Base-by-base conservation (phyloP, 163 green algal genomes). In the Trebouxiophyceae sp. region DNA sequence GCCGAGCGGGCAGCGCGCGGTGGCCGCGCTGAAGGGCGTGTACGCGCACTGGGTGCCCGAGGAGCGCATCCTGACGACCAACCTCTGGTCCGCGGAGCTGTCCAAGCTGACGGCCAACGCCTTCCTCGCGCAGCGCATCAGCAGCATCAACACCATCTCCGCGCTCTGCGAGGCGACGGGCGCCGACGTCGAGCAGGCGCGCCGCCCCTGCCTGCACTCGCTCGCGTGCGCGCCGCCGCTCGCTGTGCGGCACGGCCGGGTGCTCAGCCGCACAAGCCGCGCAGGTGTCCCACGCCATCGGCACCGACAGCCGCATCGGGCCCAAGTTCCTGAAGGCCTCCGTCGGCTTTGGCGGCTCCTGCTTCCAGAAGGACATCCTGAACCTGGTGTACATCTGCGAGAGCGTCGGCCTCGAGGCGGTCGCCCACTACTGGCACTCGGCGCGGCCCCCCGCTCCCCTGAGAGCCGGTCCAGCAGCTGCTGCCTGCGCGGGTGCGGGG, bases 281-380 rank as follows among this genome's bases (percentile, higher is more conserved):
- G 60, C 72, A 95, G 71, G 87, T 95, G 24, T 71, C 76, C 5
- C 76, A 79, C 34, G 81, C 79, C 60, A 96, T 99, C 63, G 95
- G 95, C 65, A 97, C 87, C 28, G 95, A 99, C 82, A 87, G 79
- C 8, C 87, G 95, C 62, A 97, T 99, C 39, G 95, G 95, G 16
- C 58, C 59, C 73, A 97, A 97, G 82, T 99, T 99, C 83, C 78
- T 99, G 54, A 93, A 96, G 64, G 86, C 93, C 23, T 91, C 75
- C 30, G 95, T 99, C 1, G 95, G 95, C 67, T 99, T 99, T 84
- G 95, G 95, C 50, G 95, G 95, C 63, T 95, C 84, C 47, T 99
- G 95, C 89, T 99, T 99, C 85, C 95, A 99, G 83, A 98, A 99
- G 81, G 95, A 99, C 71, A 99, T 99, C 74, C 87, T 99, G 29